Percentiles rank a stretch among this genome's conserved stretches.
Conservation (phyloP, 1,284 basidiomycete species). For the Phellinidium pouzarii region DNA sequence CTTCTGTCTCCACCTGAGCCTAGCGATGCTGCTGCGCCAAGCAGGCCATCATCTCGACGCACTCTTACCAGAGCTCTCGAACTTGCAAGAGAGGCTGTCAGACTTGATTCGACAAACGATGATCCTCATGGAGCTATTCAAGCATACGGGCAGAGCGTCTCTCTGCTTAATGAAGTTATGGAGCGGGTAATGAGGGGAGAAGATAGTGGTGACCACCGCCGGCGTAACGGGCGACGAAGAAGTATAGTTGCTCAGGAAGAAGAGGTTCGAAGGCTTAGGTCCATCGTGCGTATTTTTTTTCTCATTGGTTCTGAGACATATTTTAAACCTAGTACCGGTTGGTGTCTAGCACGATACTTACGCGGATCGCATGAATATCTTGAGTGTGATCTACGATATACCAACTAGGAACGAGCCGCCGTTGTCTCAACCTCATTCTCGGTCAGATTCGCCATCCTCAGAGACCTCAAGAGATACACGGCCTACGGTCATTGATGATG, state of each 20-base stretch:
- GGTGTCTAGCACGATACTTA: slow-evolving; percentile 72
- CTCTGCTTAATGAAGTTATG: slow-evolving; percentile 80
- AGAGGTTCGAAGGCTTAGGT: slow-evolving; percentile 71
- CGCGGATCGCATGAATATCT: slow-evolving; percentile 81
- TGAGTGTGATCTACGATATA: slow-evolving; percentile 80
- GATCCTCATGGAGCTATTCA: slow-evolving; percentile 75
- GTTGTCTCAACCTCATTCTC: slow-evolving; percentile 39
- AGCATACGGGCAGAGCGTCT: slow-evolving; percentile 76
- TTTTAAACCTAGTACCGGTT: slow-evolving; percentile 7
- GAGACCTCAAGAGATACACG: slow-evolving; percentile 9
- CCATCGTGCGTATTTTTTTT: slow-evolving; percentile 54
- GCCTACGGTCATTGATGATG: slow-evolving; percentile 8
- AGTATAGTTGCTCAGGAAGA: slow-evolving; percentile 81
- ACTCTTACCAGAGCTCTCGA: slow-evolving; percentile 74
- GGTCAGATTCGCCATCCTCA: slow-evolving; percentile 24
- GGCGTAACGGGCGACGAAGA: slow-evolving; percentile 53
- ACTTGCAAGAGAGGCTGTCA: slow-evolving; percentile 76
- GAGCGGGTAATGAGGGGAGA: slow-evolving; percentile 77
- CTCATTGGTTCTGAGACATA: slow-evolving; percentile 1
- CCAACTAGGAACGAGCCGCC: slow-evolving; percentile 62
- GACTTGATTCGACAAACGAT: slow-evolving; percentile 73
- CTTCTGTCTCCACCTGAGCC: slow-evolving; percentile 38
- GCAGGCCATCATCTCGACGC: slow-evolving; percentile 66
- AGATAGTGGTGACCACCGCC: slow-evolving; percentile 59
- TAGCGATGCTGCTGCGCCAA: slow-evolving; percentile 32